phyloP scores from a whole-genome alignment of 176 grass and related monocot species.

The Luzula sylvatica region DNA sequence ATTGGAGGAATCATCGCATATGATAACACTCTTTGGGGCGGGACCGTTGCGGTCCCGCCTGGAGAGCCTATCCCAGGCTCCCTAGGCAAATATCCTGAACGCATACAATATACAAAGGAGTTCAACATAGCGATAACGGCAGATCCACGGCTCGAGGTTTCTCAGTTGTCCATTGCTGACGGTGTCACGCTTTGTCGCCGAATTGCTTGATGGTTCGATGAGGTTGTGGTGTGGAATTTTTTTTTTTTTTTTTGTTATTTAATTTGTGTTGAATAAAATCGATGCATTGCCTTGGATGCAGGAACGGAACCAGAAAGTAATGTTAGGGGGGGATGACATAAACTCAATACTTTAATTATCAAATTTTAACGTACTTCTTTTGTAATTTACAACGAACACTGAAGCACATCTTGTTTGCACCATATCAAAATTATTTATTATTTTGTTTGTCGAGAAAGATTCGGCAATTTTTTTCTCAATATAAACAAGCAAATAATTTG shows the following conservation, averaged over 20 bases:
- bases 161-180: slow-evolving; percentile 52
- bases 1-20: slow-evolving; percentile 46
- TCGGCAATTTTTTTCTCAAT: too few relatives aligned
- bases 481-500: too few relatives aligned
- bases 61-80: not conserved
- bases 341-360: too few relatives aligned
- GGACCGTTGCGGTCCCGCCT: slow-evolving; percentile 34
- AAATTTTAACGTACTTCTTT: too few relatives aligned
- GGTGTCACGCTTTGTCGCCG: slow-evolving; percentile 73
- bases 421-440: too few relatives aligned
- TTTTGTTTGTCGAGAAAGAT: too few relatives aligned
- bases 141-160: slow-evolving; percentile 36
- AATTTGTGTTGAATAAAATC: not conserved
- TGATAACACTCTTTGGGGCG: slow-evolving; percentile 65
- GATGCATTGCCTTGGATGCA: not conserved
- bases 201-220: slow-evolving; percentile 25
- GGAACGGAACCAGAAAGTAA: too few relatives aligned
- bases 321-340: too few relatives aligned
- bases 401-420: too few relatives aligned
- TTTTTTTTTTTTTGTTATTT: too few relatives aligned
- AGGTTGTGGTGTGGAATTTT: too few relatives aligned
- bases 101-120: slow-evolving; percentile 3
- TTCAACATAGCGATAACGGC: slow-evolving; percentile 27
- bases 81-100: not conserved
- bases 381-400: too few relatives aligned